phyloP scores from a whole-genome alignment of 805 yeast genomes.

The Wickerhamiella kazuoi region DNA sequence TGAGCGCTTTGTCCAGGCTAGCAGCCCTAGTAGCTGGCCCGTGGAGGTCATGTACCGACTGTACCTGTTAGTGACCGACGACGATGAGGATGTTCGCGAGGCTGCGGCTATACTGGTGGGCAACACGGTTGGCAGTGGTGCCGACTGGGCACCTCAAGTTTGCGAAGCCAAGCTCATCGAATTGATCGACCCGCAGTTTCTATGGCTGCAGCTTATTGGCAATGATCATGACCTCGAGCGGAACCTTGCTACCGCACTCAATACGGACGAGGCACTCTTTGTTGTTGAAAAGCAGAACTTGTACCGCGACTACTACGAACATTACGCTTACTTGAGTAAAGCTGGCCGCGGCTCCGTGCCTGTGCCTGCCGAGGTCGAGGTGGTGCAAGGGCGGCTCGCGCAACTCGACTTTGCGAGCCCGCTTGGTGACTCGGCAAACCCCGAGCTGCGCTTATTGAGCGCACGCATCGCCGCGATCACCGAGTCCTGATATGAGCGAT shows the following conservation, averaged over 20 bases:
- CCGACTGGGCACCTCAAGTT: conserved; percentile 5
- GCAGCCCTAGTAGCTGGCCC: neutral
- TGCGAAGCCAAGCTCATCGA: conserved; percentile 6
- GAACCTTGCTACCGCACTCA: conserved; percentile 13
- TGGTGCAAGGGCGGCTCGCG: too few relatives aligned
- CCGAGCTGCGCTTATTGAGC: neutral
- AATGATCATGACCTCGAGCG: conserved; percentile 6
- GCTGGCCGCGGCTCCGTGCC: too few relatives aligned
- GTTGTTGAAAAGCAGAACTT: conserved; percentile 51
- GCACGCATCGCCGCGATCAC: neutral
- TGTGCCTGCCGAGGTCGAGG: too few relatives aligned
- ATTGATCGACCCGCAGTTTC: conserved; percentile 3
- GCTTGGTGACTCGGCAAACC: neutral
- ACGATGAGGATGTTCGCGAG: conserved; percentile 42
- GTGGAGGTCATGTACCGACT: conserved; percentile 3
- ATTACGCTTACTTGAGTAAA: neutral
- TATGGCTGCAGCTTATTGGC: conserved; percentile 3
- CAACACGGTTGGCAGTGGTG: conserved; percentile 15
- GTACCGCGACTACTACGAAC: conserved; percentile 33
- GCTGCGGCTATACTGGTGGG: conserved; percentile 29
- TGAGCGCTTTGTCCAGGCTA: neutral
- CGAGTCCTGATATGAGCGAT: too few relatives aligned
- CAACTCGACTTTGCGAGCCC: neutral
- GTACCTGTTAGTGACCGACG: conserved; percentile 30
- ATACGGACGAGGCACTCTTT: conserved; percentile 31